These are phyloP conservation scores for Plasmopara viticola DNA, from an alignment of 352 stramenopile genomes.

Conservation along the genomic window DNA sequence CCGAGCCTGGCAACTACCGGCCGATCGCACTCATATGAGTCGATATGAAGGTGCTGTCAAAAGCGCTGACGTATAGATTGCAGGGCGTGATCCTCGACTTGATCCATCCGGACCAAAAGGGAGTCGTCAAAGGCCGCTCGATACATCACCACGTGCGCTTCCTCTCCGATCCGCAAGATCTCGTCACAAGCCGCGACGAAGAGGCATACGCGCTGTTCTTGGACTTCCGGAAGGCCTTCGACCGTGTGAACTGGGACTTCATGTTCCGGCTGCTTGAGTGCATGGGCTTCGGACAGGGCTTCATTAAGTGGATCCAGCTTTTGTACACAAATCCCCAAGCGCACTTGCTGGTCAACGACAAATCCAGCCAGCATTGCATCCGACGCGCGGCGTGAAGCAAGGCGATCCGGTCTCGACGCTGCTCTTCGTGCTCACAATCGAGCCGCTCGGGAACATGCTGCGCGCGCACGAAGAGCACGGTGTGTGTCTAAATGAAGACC, in stretches of 20 bases:
- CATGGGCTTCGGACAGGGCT: neutral
- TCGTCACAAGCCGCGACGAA: too few species aligned
- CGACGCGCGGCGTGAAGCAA: neutral
- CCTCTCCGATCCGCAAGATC: too few species aligned
- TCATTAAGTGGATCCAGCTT: neutral
- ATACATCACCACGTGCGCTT: neutral
- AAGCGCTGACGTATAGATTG: neutral
- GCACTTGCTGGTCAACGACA: neutral
- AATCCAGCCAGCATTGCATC: neutral
- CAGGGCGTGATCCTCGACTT: neutral
- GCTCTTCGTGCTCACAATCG: too few species aligned
- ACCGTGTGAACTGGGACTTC: neutral
- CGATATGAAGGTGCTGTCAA: neutral
- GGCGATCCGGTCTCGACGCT: too few species aligned
- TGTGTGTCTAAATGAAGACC: too few species aligned
- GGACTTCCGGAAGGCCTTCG: neutral
- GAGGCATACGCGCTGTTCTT: too few species aligned
- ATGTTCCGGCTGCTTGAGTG: neutral
- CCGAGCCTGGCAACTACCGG: too few species aligned
- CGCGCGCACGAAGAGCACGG: too few species aligned
- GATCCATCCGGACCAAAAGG: constrained; percentile 1
- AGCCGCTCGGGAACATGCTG: too few species aligned
- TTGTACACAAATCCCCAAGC: neutral
- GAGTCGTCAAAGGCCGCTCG: neutral
- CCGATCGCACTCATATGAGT: neutral